Percentiles rank a stretch among this genome's conserved stretches.
phyloP scores from a whole-genome alignment of 2,329 filamentous ascomycete species.

The Fusarium fujikuroi region DNA sequence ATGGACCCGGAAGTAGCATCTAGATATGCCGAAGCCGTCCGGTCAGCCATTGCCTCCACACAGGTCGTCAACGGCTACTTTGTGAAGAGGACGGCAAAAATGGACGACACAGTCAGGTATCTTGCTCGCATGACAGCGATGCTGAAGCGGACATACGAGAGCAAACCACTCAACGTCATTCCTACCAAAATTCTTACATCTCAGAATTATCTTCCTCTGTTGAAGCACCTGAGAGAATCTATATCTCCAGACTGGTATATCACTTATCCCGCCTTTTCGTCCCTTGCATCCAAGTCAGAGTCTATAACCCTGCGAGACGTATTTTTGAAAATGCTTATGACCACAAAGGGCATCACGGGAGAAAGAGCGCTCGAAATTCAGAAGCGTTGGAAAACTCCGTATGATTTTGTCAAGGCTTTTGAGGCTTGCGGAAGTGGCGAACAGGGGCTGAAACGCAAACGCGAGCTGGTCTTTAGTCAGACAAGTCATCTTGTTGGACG shows the following conservation, averaged over 20 bases:
- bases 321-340: constrained; percentile 89
- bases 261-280: constrained; percentile 77
- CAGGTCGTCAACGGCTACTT: constrained; percentile 85
- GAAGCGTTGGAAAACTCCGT: constrained; percentile 79
- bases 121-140: constrained; percentile 76
- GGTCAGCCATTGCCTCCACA: constrained; percentile 78
- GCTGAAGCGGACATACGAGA: constrained; percentile 73
- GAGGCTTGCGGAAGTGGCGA: constrained; percentile 62
- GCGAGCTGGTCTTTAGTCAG: constrained; percentile 67
- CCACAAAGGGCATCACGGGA: constrained; percentile 76
- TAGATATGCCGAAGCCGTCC: constrained; percentile 73
- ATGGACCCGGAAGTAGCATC: constrained; percentile 65
- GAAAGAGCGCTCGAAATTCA: constrained; percentile 86
- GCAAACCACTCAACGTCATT: constrained; percentile 68
- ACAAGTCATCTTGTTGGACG: constrained; percentile 70
- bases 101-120: constrained; percentile 83
- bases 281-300: constrained; percentile 79
- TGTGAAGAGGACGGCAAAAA: constrained; percentile 77
- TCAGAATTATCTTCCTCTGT: constrained; percentile 72
- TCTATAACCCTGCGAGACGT: constrained; percentile 78
- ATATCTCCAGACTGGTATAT: constrained; percentile 67
- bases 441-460: constrained; percentile 65
- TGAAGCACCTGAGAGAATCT: constrained; percentile 67
- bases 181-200: constrained; percentile 72
- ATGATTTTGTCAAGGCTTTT: constrained; percentile 76